Evolutionary conservation across 2,329 filamentous ascomycete species (phyloP), one percentile per base, ranked within the genome.

Genomic region (Penicillium sp.): DNA sequence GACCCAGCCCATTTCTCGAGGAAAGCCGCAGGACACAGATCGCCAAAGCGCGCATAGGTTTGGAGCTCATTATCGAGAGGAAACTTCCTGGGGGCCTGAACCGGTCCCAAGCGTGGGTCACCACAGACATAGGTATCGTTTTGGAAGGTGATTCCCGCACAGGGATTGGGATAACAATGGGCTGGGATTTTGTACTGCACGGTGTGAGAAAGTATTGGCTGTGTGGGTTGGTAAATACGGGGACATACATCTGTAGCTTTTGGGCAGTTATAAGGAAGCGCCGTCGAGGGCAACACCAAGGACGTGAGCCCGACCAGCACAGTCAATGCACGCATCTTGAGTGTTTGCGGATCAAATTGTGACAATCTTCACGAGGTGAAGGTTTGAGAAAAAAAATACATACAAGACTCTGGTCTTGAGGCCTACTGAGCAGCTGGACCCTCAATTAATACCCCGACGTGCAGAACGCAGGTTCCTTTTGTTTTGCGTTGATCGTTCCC

Each of bases 1-100:
- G 59, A 64, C 5, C 57, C 62, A 28, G 62, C 59, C 62, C 62
- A 64, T 49, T 70, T 71, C 2, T 64, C 55, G 35, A 71, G 64
- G 58, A 81, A 83, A n/a, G 76, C 65, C 0, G 74, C 76, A 0
- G 80, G 79, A 22, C 75, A 79, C 6, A 79, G 65, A 1, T 72
- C 70, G 6, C 77, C 80, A 14, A 81, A 77, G 8, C 76, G 76
- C 53, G 74, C 68, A 57, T 80, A 81, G 64, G 62, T 74, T 65
- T 28, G 71, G 1, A 78, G 60, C 19, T 70, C 65, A 14, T 68
- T 72, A 10, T 58, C 46, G 2, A 79, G 65, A 0, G 75, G 73
- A 8, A 78, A 71, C 26, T 65, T 67, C 8, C 61, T 68, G 0
- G 77, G 77, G 7, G 76, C 69, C 14, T 61, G 58, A 37, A 74